phyloP scores from a whole-genome alignment of 2,329 filamentous ascomycete species.

The Apiospora arundinis region DNA sequence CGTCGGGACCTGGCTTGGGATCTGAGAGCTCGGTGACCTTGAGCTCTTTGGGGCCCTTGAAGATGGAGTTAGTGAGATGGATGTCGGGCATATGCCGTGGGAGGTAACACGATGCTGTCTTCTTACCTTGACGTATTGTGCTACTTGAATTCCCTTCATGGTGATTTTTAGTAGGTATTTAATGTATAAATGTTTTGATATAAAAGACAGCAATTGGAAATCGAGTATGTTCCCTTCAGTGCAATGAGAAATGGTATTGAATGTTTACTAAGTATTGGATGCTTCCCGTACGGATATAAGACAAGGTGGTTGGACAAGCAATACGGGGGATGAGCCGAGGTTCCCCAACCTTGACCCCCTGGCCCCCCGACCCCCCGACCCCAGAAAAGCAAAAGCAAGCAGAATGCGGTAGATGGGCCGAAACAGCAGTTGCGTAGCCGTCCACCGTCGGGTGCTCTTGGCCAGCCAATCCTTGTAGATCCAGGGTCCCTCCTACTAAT shows the following conservation, averaged over 20 bases:
- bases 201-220: too few species aligned
- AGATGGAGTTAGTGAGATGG: conserved; percentile 20
- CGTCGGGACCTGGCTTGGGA: conserved; percentile 70
- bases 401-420: background rate
- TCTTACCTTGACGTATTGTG: conserved; percentile 75
- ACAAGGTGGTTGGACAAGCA: conserved; percentile 13
- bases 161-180: conserved; percentile 35
- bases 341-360: conserved; percentile 16
- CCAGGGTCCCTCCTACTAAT: background rate
- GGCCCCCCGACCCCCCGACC: too few species aligned
- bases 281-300: background rate
- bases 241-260: background rate
- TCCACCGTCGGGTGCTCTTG: background rate
- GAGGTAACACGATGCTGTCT: conserved; percentile 19
- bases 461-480: background rate
- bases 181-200: too few species aligned
- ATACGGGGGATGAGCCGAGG: conserved; percentile 20
- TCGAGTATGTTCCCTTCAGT: background rate
- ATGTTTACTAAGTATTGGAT: background rate
- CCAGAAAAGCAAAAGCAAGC: background rate
- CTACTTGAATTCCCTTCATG: conserved; percentile 79
- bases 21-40: conserved; percentile 76
- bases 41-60: conserved; percentile 79
- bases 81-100: background rate
- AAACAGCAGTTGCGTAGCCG: background rate